A percentile compares a stretch with the other conserved stretches of the same genome.
phyloP scores from a whole-genome alignment of 345 rosid species.

The Euphorbia lathyris region DNA sequence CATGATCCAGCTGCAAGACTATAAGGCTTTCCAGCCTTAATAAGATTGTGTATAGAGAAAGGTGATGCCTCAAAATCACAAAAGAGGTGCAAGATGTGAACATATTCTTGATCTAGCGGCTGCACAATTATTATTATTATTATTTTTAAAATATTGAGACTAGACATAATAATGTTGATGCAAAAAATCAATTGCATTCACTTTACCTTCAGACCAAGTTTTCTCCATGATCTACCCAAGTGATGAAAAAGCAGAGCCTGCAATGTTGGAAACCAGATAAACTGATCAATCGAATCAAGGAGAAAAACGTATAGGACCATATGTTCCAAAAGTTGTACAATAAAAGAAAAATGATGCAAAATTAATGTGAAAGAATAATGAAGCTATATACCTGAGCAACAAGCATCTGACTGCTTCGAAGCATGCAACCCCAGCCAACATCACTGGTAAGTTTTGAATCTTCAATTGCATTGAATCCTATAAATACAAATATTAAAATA shows the following conservation, averaged over 20 bases:
- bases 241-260: slow-evolving; percentile 82
- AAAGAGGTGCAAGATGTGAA: slow-evolving; percentile 69
- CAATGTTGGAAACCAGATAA: slow-evolving; percentile 14
- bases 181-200: neutral
- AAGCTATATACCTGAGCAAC: slow-evolving; percentile 63
- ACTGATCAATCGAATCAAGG: neutral
- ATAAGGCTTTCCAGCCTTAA: slow-evolving; percentile 65
- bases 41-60: slow-evolving; percentile 87
- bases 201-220: slow-evolving; percentile 46
- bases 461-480: slow-evolving; percentile 77
- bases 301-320: neutral
- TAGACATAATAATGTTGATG: neutral
- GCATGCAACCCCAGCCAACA: slow-evolving; percentile 96
- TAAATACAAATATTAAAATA: slow-evolving; percentile 9
- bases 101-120: slow-evolving; percentile 60
- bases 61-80: slow-evolving; percentile 65
- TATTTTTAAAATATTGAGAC: neutral
- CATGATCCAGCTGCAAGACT: slow-evolving; percentile 98
- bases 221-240: slow-evolving; percentile 94
- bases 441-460: slow-evolving; percentile 68
- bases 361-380: neutral
- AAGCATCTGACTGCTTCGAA: slow-evolving; percentile 97
- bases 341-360: neutral
- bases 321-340: neutral
- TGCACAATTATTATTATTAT: slow-evolving; percentile 47